A percentile compares a stretch with the other conserved stretches of the same genome.
phyloP scores from a whole-genome alignment of 2,329 filamentous ascomycete species.

The Amauroascus niger region DNA sequence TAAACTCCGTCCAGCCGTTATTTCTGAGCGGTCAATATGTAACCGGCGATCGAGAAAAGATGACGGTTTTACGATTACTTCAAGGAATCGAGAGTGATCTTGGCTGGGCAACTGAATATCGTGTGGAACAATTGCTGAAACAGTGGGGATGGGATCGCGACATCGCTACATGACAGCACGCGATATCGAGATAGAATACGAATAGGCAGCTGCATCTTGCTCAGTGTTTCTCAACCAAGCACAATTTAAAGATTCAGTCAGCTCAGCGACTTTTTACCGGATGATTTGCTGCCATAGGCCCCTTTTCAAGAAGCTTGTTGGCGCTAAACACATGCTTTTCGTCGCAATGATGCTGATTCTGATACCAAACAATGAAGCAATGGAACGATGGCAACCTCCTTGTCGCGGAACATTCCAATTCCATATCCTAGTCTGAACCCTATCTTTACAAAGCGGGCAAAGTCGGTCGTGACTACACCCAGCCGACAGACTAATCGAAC shows the following conservation, averaged over 20 bases:
- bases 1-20: conserved; percentile 52
- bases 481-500: background rate
- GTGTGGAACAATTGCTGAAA: conserved; percentile 44
- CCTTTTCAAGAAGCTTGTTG: background rate
- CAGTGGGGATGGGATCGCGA: conserved; percentile 29
- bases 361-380: background rate
- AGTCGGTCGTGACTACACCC: background rate
- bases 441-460: background rate
- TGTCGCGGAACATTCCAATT: too few relatives aligned
- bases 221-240: too few relatives aligned
- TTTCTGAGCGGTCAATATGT: conserved; percentile 56
- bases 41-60: conserved; percentile 45
- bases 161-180: background rate
- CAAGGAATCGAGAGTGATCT: conserved; percentile 53
- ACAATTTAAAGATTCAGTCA: too few relatives aligned
- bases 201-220: background rate
- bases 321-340: background rate
- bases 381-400: background rate
- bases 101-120: conserved; percentile 55
- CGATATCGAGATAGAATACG: background rate
- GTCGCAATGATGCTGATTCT: background rate
- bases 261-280: too few relatives aligned
- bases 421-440: background rate
- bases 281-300: too few relatives aligned
- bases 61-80: conserved; percentile 47